Conservation (phyloP, 352 stramenopile species). For the Pythium angustatum region DNA sequence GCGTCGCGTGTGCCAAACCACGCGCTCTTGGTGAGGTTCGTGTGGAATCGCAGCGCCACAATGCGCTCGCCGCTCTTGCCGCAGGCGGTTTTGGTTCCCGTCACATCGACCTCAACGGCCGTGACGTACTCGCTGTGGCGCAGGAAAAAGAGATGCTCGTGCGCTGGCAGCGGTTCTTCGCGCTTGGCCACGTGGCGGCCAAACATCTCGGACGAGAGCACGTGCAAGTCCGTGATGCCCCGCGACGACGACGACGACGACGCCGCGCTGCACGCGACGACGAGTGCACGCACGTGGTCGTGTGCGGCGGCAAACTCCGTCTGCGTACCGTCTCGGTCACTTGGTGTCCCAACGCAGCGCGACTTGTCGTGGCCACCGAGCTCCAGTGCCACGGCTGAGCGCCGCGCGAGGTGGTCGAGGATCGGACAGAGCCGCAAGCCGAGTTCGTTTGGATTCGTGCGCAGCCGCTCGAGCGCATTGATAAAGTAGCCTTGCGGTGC, state of each 20-base stretch:
- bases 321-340: slow-evolving; percentile 23
- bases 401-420: slow-evolving; percentile 16
- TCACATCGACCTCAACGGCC: slow-evolving; percentile 22
- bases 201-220: slow-evolving; percentile 29
- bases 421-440: slow-evolving; percentile 28
- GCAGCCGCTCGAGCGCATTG: slow-evolving; percentile 24
- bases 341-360: not conserved
- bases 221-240: slow-evolving; percentile 30
- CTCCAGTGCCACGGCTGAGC: no score
- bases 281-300: slow-evolving; percentile 27
- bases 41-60: slow-evolving; percentile 32
- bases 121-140: slow-evolving; percentile 30
- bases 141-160: slow-evolving; percentile 34
- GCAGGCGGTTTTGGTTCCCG: not conserved
- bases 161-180: slow-evolving; percentile 22
- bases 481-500: slow-evolving; percentile 32
- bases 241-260: not conserved
- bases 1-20: slow-evolving; percentile 28
- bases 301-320: slow-evolving; percentile 29
- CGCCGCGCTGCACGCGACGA: slow-evolving; percentile 24
- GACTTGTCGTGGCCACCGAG: slow-evolving; percentile 17
- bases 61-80: slow-evolving; percentile 13
- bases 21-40: slow-evolving; percentile 33
- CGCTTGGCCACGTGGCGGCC: slow-evolving; percentile 26
- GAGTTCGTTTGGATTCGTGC: slow-evolving; percentile 7